Conservation (phyloP, 2,329 filamentous ascomycete genomes). For the Cladorrhinum sp. region DNA sequence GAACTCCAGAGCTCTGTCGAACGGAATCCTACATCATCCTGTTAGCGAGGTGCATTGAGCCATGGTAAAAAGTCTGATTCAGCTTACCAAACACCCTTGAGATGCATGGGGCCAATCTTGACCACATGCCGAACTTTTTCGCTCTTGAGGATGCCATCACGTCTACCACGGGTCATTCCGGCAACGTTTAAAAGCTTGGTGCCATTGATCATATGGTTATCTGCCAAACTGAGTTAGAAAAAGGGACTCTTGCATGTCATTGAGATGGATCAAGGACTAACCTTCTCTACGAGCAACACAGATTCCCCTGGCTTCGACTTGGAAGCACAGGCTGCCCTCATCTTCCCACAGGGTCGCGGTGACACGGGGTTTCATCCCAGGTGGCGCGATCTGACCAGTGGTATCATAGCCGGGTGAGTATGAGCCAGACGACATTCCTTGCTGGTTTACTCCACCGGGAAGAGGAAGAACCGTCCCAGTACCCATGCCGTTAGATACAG, state of each 20-base stretch:
- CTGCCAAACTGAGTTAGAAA: slow-evolving; percentile 43
- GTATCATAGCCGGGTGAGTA: slow-evolving; percentile 66
- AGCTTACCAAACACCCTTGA: slow-evolving; percentile 93
- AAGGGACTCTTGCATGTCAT: not conserved
- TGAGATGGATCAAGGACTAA: slow-evolving; percentile 38
- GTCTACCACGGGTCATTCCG: slow-evolving; percentile 92
- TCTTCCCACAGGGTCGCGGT: slow-evolving; percentile 98
- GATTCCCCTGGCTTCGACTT: slow-evolving; percentile 93
- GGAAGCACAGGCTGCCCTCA: slow-evolving; percentile 94
- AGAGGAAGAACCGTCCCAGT: slow-evolving; percentile 62
- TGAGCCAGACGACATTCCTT: slow-evolving; percentile 48
- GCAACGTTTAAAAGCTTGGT: slow-evolving; percentile 96
- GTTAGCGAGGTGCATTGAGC: slow-evolving; percentile 23
- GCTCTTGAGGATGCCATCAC: slow-evolving; percentile 95
- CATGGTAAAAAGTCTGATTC: not conserved
- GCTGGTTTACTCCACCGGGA: slow-evolving; percentile 54
- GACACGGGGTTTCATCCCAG: slow-evolving; percentile 92
- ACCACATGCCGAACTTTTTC: slow-evolving; percentile 96
- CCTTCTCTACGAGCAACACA: slow-evolving; percentile 93
- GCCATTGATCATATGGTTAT: slow-evolving; percentile 99
- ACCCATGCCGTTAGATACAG: slow-evolving; percentile 68
- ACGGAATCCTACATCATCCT: slow-evolving; percentile 73
- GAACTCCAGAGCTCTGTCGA: slow-evolving; percentile 95
- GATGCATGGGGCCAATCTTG: slow-evolving; percentile 98
- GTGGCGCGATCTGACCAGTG: slow-evolving; percentile 88